Evolutionary conservation across 2,329 filamentous ascomycete genomes (phyloP).

Genomic region (Domatiomyces globalis): DNA sequence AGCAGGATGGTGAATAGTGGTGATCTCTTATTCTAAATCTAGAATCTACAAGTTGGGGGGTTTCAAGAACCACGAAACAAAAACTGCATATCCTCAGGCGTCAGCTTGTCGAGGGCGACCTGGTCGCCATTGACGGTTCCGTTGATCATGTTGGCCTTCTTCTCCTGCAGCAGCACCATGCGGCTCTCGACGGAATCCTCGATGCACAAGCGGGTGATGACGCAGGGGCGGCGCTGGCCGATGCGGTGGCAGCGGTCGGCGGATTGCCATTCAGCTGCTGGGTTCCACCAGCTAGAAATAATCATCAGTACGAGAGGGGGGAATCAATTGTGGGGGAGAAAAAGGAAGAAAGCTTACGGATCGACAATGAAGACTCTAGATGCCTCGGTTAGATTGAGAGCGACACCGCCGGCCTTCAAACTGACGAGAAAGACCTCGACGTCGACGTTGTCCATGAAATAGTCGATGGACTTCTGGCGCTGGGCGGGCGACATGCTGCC

Average conservation of each 20-base stretch:
- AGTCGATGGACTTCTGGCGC: constrained; percentile 82
- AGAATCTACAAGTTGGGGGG: neutral
- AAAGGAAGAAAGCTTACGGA: constrained; percentile 48
- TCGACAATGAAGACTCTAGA: constrained; percentile 93
- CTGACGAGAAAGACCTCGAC: constrained; percentile 95
- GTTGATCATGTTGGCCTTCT: constrained; percentile 97
- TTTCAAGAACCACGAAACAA: constrained; percentile 59
- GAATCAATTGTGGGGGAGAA: neutral
- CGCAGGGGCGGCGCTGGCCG: constrained; percentile 83
- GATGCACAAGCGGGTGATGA: constrained; percentile 86
- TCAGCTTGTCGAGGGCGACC: constrained; percentile 79
- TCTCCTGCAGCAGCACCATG: constrained; percentile 92
- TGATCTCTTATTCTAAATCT: too few species aligned
- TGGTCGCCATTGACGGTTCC: constrained; percentile 92
- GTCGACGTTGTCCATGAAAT: constrained; percentile 90
- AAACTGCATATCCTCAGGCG: constrained; percentile 86
- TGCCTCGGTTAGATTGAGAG: constrained; percentile 87
- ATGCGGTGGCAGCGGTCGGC: constrained; percentile 91
- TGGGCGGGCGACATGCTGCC: constrained; percentile 93
- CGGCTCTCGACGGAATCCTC: constrained; percentile 93
- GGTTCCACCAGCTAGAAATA: constrained; percentile 77
- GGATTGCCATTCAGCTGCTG: constrained; percentile 98
- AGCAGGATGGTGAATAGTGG: too few species aligned
- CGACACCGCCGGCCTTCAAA: constrained; percentile 88
- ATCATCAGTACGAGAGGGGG: neutral